These are phyloP conservation scores for Boletus huronensis DNA, from an alignment of 768 basidiomycete species.

Conservation along the genomic window DNA sequence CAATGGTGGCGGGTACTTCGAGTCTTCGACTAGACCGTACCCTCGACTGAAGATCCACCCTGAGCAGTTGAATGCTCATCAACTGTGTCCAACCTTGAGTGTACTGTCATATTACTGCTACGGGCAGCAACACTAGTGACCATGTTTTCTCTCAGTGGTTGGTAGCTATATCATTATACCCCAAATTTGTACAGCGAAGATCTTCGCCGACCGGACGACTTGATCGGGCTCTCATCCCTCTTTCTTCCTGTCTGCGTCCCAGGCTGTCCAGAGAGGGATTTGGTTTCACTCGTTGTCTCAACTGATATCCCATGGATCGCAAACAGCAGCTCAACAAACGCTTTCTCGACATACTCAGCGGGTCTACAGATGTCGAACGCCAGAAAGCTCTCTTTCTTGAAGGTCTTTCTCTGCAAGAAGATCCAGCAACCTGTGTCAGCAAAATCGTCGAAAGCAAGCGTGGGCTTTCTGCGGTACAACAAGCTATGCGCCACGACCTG, in stretches of 20 bases:
- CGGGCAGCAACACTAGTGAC: neutral
- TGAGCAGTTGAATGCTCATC: neutral
- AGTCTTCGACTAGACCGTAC: too few relatives aligned
- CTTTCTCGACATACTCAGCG: constrained; percentile 34
- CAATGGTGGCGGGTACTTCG: neutral
- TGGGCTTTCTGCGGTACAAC: constrained; percentile 40
- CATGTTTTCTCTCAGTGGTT: neutral
- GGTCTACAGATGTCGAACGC: constrained; percentile 25
- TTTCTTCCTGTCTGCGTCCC: too few relatives aligned
- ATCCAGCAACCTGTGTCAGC: constrained; percentile 36
- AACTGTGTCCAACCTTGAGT: neutral
- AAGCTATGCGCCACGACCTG: constrained; percentile 40
- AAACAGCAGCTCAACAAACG: constrained; percentile 31
- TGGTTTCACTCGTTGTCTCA: neutral
- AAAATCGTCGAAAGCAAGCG: constrained; percentile 34
- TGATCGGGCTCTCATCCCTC: neutral
- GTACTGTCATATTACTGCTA: neutral
- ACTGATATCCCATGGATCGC: constrained; percentile 20
- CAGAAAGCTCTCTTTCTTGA: constrained; percentile 41
- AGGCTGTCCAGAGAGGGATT: too few relatives aligned
- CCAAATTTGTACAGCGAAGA: neutral
- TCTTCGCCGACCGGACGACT: neutral
- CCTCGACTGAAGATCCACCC: neutral
- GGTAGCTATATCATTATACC: neutral
- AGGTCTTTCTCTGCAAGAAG: constrained; percentile 40